phyloP scores from a whole-genome alignment of 1,284 basidiomycete genomes.

The Trichosporon asahii region DNA sequence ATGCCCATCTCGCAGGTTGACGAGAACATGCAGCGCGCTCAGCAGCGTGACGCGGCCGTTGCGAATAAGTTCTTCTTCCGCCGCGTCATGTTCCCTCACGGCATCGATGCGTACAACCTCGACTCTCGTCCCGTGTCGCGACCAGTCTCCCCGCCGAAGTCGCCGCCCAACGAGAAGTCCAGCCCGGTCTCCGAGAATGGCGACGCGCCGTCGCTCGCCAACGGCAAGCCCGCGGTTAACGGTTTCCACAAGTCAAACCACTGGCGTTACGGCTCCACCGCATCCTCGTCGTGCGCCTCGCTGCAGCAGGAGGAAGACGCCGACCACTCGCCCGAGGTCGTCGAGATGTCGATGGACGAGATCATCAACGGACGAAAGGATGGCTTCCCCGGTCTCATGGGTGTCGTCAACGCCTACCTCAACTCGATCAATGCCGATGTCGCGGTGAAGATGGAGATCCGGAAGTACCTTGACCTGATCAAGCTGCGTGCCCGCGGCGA shows the following conservation, averaged over 20 bases:
- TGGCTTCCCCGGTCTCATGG: constrained; percentile 80
- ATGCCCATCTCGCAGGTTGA: constrained; percentile 98
- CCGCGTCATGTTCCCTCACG: constrained; percentile 71
- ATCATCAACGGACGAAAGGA: constrained; percentile 79
- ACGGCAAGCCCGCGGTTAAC: constrained; percentile 3
- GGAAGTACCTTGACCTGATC: constrained; percentile 75
- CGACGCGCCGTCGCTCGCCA: background rate
- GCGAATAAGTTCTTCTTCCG: constrained; percentile 84
- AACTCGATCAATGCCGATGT: constrained; percentile 78
- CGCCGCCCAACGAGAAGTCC: constrained; percentile 26
- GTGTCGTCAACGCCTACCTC: constrained; percentile 80
- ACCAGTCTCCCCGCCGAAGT: constrained; percentile 1
- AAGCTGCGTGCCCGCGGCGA: constrained; percentile 75
- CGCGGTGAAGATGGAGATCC: constrained; percentile 63
- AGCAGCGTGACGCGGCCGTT: constrained; percentile 73
- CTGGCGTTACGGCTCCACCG: background rate
- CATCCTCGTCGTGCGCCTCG: constrained; percentile 19
- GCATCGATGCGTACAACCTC: constrained; percentile 45
- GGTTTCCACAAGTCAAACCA: background rate
- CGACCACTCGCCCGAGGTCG: constrained; percentile 64
- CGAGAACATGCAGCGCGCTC: constrained; percentile 91
- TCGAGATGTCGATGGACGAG: constrained; percentile 87
- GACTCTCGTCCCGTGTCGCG: constrained; percentile 39
- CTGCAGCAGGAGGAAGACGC: constrained; percentile 27
- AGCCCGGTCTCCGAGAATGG: constrained; percentile 7